These are phyloP conservation scores for Cyclotella atomus DNA, from an alignment of 108 stramenopile genomes.

Conservation along the genomic window DNA sequence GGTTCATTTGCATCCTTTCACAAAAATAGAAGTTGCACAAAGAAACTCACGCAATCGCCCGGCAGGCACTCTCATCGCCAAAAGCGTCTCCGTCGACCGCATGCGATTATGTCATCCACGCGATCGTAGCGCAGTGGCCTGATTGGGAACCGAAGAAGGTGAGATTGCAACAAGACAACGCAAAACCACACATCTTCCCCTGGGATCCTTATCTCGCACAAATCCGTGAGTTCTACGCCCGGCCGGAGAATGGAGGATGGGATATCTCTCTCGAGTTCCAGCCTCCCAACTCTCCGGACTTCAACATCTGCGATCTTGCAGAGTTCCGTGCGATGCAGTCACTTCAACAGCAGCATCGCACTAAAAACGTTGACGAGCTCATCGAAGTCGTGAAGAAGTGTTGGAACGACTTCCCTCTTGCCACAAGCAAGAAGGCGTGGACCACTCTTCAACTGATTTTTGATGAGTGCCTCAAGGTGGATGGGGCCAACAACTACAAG, in stretches of 20 bases:
- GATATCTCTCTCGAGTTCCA: not conserved
- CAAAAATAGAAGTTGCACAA: not conserved
- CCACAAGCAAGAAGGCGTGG: constrained; percentile 17
- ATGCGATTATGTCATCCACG: not conserved
- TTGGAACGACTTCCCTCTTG: constrained; percentile 3
- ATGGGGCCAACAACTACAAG: constrained; percentile 16
- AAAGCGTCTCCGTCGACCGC: not conserved
- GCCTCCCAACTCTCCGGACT: constrained; percentile 15
- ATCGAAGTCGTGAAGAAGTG: not conserved
- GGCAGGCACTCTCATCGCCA: not conserved
- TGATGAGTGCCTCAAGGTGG: not conserved
- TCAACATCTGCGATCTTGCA: constrained; percentile 20
- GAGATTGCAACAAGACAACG: constrained; percentile 13
- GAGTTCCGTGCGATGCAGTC: constrained; percentile 20
- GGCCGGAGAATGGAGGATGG: not conserved
- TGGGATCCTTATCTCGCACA: not conserved
- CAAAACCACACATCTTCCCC: constrained; percentile 5
- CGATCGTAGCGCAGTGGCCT: not conserved
- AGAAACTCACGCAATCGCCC: not conserved
- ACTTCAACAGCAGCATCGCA: constrained; percentile 10
- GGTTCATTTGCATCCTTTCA: constrained; percentile 4
- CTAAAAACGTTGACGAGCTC: constrained; percentile 13
- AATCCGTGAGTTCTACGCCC: not conserved
- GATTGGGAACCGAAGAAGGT: not conserved
- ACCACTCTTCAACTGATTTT: constrained; percentile 9